Conservation (phyloP, 768 basidiomycete genomes). For the Asterophora lycoperdoides region DNA sequence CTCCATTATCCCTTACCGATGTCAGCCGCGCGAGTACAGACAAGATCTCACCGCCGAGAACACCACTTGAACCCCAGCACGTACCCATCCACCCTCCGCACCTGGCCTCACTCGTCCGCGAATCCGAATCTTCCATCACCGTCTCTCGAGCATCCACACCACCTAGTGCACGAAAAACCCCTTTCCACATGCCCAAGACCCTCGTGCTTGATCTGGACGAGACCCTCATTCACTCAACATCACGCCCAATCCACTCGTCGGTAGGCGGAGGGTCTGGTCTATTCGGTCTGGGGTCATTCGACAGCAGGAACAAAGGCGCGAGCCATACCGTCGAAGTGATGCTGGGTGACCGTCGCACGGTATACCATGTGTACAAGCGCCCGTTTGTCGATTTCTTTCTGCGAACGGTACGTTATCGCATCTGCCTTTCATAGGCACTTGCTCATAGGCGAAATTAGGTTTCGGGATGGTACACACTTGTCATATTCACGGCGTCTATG, state of each 20-base stretch:
- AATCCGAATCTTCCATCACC: conserved; percentile 21
- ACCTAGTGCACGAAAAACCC: conserved; percentile 50
- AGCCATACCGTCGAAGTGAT: conserved; percentile 93
- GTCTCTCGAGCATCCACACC: conserved; percentile 48
- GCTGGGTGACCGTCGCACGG: conserved; percentile 78
- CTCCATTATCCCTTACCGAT: conserved; percentile 1
- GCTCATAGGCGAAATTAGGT: conserved; percentile 51
- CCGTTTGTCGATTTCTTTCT: conserved; percentile 96
- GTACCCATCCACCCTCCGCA: conserved; percentile 13
- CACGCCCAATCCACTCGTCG: conserved; percentile 58
- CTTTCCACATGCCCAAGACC: conserved; percentile 85
- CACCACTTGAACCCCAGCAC: conserved; percentile 9
- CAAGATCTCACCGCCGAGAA: neutral
- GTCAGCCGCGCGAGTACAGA: conserved; percentile 8
- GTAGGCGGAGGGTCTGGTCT: conserved; percentile 52
- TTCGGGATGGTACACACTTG: conserved; percentile 96
- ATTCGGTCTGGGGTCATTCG: conserved; percentile 52
- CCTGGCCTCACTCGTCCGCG: conserved; percentile 9
- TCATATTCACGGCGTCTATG: conserved; percentile 99
- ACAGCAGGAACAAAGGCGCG: conserved; percentile 58
- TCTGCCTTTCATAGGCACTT: neutral
- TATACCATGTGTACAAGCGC: conserved; percentile 98
- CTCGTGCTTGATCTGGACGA: conserved; percentile 97
- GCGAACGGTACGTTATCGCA: conserved; percentile 59
- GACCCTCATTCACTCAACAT: conserved; percentile 96